Evolutionary conservation across 2,329 filamentous ascomycete species (phyloP).

Genomic region (Paecilomyces niveus): DNA sequence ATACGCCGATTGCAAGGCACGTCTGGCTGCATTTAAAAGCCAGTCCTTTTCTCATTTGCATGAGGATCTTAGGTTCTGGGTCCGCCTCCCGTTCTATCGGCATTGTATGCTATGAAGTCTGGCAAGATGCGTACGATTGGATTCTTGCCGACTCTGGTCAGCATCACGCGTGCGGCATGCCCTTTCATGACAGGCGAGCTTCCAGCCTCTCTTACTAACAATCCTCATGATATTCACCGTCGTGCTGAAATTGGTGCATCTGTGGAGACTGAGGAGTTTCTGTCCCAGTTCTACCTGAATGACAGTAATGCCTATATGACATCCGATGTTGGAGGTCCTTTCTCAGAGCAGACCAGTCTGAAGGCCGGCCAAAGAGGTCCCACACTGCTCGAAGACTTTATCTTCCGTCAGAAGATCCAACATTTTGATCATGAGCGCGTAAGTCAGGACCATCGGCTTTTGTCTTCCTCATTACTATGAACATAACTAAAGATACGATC

Average conservation of each 20-base stretch:
- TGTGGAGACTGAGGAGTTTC: conserved; percentile 29
- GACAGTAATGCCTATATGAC: conserved; percentile 54
- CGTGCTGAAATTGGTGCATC: conserved; percentile 20
- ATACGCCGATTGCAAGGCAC: not conserved
- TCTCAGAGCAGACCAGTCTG: conserved; percentile 59
- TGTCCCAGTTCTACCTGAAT: conserved; percentile 42
- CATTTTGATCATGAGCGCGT: conserved; percentile 66
- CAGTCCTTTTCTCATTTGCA: not conserved
- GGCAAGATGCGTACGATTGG: not conserved
- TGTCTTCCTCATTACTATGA: not conserved
- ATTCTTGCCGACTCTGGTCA: not conserved
- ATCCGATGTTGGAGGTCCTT: conserved; percentile 61
- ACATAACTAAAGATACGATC: not conserved
- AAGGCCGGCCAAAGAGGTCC: conserved; percentile 61
- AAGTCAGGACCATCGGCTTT: conserved; percentile 13
- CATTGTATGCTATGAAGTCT: not conserved
- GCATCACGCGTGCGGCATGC: not conserved
- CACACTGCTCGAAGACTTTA: conserved; percentile 64
- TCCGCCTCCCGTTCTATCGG: not conserved
- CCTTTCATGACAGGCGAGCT: not conserved
- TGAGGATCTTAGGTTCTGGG: not conserved
- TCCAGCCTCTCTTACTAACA: conserved; percentile 4
- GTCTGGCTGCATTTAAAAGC: not conserved
- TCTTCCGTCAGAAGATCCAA: conserved; percentile 65
- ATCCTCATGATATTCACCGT: conserved; percentile 8